These are phyloP conservation scores for Bipolaris bicolor DNA, from an alignment of 2,329 filamentous ascomycete species.

Conservation along the genomic window DNA sequence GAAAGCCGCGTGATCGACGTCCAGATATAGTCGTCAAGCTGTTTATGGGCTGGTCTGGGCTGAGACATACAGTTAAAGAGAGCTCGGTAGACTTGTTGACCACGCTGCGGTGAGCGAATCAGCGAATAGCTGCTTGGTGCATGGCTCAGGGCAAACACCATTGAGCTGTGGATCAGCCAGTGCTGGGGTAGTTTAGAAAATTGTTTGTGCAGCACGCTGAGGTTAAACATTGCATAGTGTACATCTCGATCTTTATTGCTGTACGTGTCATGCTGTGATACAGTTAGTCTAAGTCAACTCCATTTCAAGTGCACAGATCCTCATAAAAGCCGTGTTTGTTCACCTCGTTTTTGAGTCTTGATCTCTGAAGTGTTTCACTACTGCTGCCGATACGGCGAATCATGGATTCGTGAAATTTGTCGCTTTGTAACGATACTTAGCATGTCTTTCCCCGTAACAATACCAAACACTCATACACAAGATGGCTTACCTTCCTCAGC, in stretches of 20 bases:
- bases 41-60: constrained; percentile 22
- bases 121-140: constrained; percentile 9
- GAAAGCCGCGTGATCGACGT: constrained; percentile 12
- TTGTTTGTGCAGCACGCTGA: not conserved
- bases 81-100: constrained; percentile 15
- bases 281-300: not conserved
- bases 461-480: not conserved
- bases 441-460: not conserved
- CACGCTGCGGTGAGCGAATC: constrained; percentile 15
- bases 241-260: not conserved
- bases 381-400: not conserved
- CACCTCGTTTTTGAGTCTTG: not conserved
- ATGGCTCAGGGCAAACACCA: constrained; percentile 14
- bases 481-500: not conserved
- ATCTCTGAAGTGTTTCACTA: not conserved
- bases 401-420: not conserved
- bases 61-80: constrained; percentile 29
- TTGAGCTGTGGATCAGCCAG: not conserved
- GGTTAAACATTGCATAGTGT: not conserved
- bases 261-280: not conserved
- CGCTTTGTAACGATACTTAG: not conserved
- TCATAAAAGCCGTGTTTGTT: not conserved
- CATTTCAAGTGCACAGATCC: constrained; percentile 1
- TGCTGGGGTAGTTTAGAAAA: not conserved
- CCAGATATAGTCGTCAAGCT: constrained; percentile 32